phyloP scores from a whole-genome alignment of 108 stramenopile genomes.

The Thalassiosira profunda region DNA sequence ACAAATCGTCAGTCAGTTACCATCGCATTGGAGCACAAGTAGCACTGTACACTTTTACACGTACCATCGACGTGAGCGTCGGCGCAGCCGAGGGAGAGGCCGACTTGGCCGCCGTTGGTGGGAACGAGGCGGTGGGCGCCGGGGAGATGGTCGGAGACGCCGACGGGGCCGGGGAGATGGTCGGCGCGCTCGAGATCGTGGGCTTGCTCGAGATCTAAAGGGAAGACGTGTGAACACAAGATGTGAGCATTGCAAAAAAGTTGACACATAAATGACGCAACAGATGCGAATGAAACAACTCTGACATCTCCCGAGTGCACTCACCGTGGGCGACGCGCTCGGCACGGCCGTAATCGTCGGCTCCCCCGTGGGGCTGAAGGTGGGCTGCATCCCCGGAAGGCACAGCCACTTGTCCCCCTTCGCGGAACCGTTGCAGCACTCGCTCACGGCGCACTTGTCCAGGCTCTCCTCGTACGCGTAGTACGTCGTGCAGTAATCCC shows the following conservation, averaged over 20 bases:
- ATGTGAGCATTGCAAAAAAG: neutral
- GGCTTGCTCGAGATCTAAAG: neutral
- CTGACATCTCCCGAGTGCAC: neutral
- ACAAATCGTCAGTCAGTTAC: neutral
- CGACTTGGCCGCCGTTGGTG: neutral
- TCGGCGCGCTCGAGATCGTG: neutral
- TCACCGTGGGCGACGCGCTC: conserved; percentile 16
- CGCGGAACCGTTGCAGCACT: conserved; percentile 23
- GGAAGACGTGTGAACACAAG: neutral
- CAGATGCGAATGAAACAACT: neutral
- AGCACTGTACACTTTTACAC: neutral
- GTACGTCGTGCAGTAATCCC: conserved; percentile 27
- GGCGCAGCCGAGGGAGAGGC: conserved; percentile 13
- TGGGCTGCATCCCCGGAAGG: conserved; percentile 36
- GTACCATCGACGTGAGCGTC: conserved; percentile 7
- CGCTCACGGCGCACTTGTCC: conserved; percentile 25
- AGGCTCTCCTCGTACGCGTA: conserved; percentile 28
- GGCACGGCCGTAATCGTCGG: conserved; percentile 9
- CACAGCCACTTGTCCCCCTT: conserved; percentile 16
- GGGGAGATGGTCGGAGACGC: neutral
- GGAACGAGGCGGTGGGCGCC: conserved; percentile 5
- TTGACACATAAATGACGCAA: neutral
- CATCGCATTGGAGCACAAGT: neutral
- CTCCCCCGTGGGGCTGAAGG: conserved; percentile 7
- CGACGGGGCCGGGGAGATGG: conserved; percentile 4